Evolutionary conservation across 345 rosid species (phyloP).

Genomic region (Populus alba): DNA sequence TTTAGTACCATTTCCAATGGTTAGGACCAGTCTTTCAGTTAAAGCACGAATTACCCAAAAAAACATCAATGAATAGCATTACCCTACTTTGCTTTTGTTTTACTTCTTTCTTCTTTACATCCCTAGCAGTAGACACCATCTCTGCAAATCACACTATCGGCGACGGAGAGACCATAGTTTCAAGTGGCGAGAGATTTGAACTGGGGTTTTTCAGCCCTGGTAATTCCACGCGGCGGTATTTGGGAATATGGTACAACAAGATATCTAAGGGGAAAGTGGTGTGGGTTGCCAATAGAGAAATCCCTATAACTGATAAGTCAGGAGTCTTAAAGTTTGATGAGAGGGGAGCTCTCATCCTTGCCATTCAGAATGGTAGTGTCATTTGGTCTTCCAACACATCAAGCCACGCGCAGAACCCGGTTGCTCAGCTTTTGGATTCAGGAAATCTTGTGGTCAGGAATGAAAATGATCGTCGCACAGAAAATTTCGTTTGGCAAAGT

Average conservation of each 20-base stretch:
- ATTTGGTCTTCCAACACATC: slow-evolving; percentile 24
- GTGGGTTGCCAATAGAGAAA: slow-evolving; percentile 28
- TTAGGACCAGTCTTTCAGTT: not conserved
- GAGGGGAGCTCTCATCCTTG: slow-evolving; percentile 16
- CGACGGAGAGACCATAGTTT: slow-evolving; percentile 32
- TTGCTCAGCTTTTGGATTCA: no score
- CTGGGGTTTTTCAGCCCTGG: slow-evolving; percentile 34
- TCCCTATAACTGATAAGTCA: not conserved
- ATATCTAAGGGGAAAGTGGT: not conserved
- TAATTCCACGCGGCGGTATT: not conserved
- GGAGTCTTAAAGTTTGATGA: not conserved
- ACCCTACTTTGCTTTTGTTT: not conserved
- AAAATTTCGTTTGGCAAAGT: slow-evolving; percentile 22
- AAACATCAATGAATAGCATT: not conserved
- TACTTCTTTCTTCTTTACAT: not conserved
- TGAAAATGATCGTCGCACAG: not conserved
- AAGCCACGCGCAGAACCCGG: no score
- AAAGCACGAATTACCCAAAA: no score
- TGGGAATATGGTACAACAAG: slow-evolving; percentile 16
- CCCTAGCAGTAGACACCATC: slow-evolving; percentile 16
- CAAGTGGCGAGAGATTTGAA: slow-evolving; percentile 21
- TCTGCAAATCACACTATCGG: slow-evolving; percentile 12
- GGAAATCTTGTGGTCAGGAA: slow-evolving; percentile 26
- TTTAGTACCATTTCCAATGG: no score
- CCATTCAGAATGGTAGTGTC: not conserved